Conservation (phyloP, 148 eudicot species). For the Nepenthes mirabilis region DNA sequence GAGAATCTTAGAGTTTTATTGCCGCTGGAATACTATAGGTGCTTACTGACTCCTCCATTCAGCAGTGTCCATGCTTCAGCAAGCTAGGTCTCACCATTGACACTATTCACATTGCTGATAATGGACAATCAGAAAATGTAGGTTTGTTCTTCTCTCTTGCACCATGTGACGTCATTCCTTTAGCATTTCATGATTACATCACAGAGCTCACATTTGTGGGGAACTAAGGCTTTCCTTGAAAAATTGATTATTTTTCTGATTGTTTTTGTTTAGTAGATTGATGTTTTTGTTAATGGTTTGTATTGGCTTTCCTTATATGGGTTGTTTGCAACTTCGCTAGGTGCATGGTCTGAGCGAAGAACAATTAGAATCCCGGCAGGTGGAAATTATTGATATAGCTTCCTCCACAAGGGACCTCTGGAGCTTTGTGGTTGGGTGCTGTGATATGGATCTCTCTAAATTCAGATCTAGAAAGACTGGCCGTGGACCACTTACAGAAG, state of each 20-base stretch:
- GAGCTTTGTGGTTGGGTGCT: slow-evolving; percentile 47
- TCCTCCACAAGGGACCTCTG: slow-evolving; percentile 38
- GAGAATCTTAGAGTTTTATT: background rate
- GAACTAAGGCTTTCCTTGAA: too few relatives aligned
- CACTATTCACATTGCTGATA: slow-evolving; percentile 52
- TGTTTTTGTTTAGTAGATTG: background rate
- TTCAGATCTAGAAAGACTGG: slow-evolving; percentile 44
- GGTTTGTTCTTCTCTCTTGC: slow-evolving; percentile 3
- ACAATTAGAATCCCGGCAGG: slow-evolving; percentile 39
- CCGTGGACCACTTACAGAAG: slow-evolving; percentile 53
- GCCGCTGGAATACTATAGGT: background rate
- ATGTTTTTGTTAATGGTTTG: background rate
- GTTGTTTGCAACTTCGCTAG: slow-evolving; percentile 11
- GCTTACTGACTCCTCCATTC: slow-evolving; percentile 1
- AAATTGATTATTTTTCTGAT: too few relatives aligned
- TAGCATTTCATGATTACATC: too few relatives aligned
- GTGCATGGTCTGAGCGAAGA: slow-evolving; percentile 49
- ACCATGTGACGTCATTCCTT: too few relatives aligned
- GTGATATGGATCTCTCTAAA: slow-evolving; percentile 31
- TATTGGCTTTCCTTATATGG: background rate
- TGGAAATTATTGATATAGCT: slow-evolving; percentile 54
- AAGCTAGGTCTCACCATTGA: slow-evolving; percentile 45
- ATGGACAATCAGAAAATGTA: slow-evolving; percentile 57
- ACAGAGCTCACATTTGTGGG: too few relatives aligned
- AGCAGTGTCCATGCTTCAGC: slow-evolving; percentile 51